Conservation (phyloP, 2,329 filamentous ascomycete species). For the Apiospora phragmitis region DNA sequence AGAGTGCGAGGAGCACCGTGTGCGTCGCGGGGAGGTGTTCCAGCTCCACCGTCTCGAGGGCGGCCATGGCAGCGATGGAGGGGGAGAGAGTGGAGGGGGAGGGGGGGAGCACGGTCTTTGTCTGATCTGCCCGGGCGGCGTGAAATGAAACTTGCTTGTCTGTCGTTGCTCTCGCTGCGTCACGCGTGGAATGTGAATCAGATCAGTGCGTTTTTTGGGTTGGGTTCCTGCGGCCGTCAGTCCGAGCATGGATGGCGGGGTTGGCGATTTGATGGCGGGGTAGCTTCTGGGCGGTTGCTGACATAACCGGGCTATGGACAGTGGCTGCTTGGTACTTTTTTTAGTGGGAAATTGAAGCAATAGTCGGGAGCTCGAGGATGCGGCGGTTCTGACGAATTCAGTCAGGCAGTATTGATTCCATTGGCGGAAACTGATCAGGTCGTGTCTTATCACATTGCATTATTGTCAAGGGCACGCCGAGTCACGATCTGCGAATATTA, state of each 20-base stretch:
- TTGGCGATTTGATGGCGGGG: neutral
- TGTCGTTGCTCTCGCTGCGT: too few species aligned
- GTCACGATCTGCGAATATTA: neutral
- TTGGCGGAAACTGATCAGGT: neutral
- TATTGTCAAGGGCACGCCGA: neutral
- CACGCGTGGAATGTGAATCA: constrained; percentile 1
- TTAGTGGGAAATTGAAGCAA: neutral
- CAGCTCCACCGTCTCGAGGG: constrained; percentile 67
- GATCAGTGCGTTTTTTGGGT: neutral
- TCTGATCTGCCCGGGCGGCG: neutral
- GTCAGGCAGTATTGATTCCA: neutral
- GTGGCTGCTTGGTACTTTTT: neutral
- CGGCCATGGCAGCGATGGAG: constrained; percentile 25
- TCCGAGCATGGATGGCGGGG: neutral
- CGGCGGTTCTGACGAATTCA: neutral
- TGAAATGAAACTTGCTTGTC: neutral
- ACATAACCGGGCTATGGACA: neutral
- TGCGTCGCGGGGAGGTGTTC: constrained; percentile 73
- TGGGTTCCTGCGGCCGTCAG: neutral
- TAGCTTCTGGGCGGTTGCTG: neutral
- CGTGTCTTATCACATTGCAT: neutral
- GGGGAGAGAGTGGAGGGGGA: too few species aligned
- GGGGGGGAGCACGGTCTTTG: neutral
- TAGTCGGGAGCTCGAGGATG: neutral
- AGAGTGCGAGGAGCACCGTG: constrained; percentile 73